phyloP scores from a whole-genome alignment of 2,329 filamentous ascomycete genomes.

The Apiospora arundinis region DNA sequence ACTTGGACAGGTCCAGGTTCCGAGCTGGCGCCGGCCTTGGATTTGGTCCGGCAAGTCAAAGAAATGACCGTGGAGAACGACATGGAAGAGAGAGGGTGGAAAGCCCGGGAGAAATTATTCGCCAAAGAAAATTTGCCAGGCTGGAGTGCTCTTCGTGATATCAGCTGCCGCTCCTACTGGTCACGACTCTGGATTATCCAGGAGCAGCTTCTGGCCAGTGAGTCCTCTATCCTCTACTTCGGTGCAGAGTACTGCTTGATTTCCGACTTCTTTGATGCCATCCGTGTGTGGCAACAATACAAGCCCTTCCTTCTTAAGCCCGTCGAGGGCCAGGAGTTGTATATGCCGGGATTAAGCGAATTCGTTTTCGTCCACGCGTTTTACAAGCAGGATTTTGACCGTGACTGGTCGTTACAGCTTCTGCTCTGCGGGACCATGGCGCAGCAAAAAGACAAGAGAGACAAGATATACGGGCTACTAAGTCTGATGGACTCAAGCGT shows the following conservation, averaged over 20 bases:
- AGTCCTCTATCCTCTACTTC: neutral
- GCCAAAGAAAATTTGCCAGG: neutral
- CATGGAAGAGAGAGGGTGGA: too few species aligned
- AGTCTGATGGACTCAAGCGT: neutral
- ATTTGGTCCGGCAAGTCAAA: neutral
- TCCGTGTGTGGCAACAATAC: too few species aligned
- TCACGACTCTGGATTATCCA: neutral
- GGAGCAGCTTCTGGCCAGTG: neutral
- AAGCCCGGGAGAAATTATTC: neutral
- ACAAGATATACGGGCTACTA: neutral
- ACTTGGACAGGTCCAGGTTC: neutral
- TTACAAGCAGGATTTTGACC: too few species aligned
- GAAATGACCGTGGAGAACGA: neutral
- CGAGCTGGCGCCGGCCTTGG: neutral
- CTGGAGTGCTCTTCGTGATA: neutral
- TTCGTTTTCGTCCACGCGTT: too few species aligned
- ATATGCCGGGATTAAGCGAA: too few species aligned
- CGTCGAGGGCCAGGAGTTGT: too few species aligned
- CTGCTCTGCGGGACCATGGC: neutral
- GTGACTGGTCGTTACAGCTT: too few species aligned
- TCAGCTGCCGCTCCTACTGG: neutral
- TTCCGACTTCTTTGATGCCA: too few species aligned
- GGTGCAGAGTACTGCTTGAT: neutral
- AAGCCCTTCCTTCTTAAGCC: too few species aligned
- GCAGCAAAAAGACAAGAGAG: neutral